Conservation (phyloP, 345 rosid species). For the Lagerstroemia speciosa region DNA sequence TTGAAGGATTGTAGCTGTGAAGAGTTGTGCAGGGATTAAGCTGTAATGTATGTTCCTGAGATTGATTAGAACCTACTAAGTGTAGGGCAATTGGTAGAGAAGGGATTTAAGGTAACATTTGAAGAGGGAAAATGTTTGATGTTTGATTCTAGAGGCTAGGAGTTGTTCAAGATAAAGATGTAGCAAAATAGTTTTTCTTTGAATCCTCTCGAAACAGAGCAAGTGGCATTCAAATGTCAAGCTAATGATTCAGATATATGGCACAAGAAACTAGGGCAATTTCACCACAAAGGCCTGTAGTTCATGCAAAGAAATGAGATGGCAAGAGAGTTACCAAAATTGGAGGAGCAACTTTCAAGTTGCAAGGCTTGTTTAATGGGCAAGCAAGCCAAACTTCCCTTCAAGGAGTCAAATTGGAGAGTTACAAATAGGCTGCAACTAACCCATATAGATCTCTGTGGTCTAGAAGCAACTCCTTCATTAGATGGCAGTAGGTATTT, state of each 20-base stretch:
- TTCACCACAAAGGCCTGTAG: not conserved
- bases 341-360: not conserved
- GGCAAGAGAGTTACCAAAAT: not conserved
- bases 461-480: not conserved
- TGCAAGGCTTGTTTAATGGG: not conserved
- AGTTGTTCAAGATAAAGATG: too few species aligned
- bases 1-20: too few species aligned
- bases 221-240: too few species aligned
- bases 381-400: not conserved
- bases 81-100: too few species aligned
- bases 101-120: slow-evolving; percentile 2
- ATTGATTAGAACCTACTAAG: slow-evolving; percentile 13
- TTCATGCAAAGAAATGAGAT: not conserved
- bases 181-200: too few species aligned
- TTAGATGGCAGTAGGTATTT: not conserved
- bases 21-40: not conserved
- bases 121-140: slow-evolving; percentile 1
- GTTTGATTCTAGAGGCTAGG: not conserved
- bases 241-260: too few species aligned
- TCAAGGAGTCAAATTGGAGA: not conserved
- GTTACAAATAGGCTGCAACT: not conserved
- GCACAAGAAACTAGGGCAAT: not conserved
- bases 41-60: slow-evolving; percentile 6
- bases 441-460: not conserved
- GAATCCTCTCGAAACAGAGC: too few species aligned